Evolutionary conservation across 1,284 basidiomycete species (phyloP).

Genomic region (Microbotryum silenes-acaulis): DNA sequence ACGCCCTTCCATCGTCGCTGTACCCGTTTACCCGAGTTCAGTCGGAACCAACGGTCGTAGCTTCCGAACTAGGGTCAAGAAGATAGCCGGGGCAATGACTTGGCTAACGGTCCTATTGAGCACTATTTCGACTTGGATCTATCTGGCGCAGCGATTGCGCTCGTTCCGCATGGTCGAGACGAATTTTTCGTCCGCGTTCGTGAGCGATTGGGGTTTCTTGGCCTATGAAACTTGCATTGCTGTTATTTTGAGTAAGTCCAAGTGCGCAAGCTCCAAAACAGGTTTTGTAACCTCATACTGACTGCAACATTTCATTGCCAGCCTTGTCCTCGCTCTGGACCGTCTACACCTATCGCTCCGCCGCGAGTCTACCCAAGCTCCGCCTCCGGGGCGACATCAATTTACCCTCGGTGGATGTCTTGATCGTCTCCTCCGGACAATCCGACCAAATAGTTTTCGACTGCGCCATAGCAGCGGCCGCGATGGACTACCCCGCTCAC

Average conservation of each 20-base stretch:
- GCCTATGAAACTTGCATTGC: slow-evolving; percentile 30
- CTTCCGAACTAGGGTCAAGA: slow-evolving; percentile 8
- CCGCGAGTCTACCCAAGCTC: slow-evolving; percentile 26
- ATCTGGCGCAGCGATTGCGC: slow-evolving; percentile 11
- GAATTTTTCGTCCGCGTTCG: slow-evolving; percentile 20
- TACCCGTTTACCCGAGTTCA: slow-evolving; percentile 27
- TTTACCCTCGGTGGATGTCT: slow-evolving; percentile 35
- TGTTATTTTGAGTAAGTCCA: slow-evolving; percentile 10
- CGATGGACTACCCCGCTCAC: slow-evolving; percentile 36
- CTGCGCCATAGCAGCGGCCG: slow-evolving; percentile 33
- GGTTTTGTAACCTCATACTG: background rate
- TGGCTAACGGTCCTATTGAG: slow-evolving; percentile 12
- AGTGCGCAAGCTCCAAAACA: too few relatives aligned
- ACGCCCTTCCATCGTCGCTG: slow-evolving; percentile 27
- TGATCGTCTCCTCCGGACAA: slow-evolving; percentile 34
- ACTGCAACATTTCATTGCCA: background rate
- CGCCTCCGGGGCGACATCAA: slow-evolving; percentile 33
- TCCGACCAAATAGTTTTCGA: slow-evolving; percentile 34
- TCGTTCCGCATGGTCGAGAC: slow-evolving; percentile 20
- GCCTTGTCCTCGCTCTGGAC: slow-evolving; percentile 23
- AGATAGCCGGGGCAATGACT: background rate
- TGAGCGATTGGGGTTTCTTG: slow-evolving; percentile 33
- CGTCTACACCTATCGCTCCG: slow-evolving; percentile 22
- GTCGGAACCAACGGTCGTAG: slow-evolving; percentile 4
- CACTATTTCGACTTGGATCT: slow-evolving; percentile 16